These are phyloP conservation scores for Chlorella vulgaris DNA, from an alignment of 139 green algal genomes.

Conservation along the genomic window DNA sequence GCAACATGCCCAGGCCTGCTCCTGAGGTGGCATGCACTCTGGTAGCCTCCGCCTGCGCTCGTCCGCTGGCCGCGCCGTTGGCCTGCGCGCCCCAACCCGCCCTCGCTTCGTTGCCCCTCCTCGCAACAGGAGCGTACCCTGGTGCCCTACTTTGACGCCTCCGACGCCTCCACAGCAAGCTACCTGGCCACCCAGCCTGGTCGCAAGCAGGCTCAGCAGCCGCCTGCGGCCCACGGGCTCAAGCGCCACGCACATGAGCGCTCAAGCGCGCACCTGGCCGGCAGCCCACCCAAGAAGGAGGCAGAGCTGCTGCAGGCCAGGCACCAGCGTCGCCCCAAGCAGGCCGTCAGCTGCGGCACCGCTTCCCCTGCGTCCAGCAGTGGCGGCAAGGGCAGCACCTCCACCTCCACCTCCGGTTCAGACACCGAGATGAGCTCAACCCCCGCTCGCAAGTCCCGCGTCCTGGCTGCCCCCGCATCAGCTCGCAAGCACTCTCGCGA, in stretches of 20 bases:
- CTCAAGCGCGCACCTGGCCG: background rate
- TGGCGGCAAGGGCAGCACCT: background rate
- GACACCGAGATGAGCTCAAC: background rate
- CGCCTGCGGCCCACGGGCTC: background rate
- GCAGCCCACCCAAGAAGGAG: constrained; percentile 30
- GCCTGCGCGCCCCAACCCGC: background rate
- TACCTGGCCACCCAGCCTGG: background rate
- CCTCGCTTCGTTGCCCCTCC: background rate
- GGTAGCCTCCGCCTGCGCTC: background rate
- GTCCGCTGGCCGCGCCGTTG: background rate
- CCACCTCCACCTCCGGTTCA: background rate
- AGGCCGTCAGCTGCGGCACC: constrained; percentile 2
- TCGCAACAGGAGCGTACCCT: constrained; percentile 37
- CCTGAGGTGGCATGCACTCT: too few relatives aligned
- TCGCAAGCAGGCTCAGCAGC: background rate
- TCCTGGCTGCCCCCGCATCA: background rate
- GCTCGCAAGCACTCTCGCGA: background rate
- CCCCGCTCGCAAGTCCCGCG: background rate
- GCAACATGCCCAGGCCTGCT: too few relatives aligned
- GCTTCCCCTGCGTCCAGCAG: background rate
- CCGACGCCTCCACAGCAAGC: background rate
- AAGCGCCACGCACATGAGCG: constrained; percentile 32
- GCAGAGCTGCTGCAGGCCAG: background rate
- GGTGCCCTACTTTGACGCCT: constrained; percentile 44
- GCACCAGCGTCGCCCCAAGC: constrained; percentile 14